These are phyloP conservation scores for Colletotrichum navitas DNA, from an alignment of 2,329 filamentous ascomycete genomes.

Conservation along the genomic window DNA sequence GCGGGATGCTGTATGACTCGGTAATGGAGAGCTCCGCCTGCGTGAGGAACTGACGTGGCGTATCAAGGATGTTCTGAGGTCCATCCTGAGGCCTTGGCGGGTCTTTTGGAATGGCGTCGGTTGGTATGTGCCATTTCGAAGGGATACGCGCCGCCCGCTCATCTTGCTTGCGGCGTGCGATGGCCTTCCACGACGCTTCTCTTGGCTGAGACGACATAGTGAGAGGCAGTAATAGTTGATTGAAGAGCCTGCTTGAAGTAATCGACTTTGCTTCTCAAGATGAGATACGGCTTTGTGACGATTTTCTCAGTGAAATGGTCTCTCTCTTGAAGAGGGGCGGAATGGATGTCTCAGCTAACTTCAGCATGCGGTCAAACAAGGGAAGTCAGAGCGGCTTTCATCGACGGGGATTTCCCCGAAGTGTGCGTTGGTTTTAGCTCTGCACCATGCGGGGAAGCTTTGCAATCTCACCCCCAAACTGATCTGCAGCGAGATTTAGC, in stretches of 20 bases:
- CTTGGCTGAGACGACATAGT: neutral
- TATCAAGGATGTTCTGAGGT: constrained; percentile 26
- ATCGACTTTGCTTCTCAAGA: neutral
- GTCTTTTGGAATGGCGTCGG: constrained; percentile 15
- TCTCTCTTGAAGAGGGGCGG: neutral
- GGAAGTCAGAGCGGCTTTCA: neutral
- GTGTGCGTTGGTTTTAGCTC: neutral
- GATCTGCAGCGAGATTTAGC: neutral
- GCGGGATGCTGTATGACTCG: constrained; percentile 13
- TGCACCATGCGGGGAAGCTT: neutral
- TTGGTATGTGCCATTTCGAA: constrained; percentile 24
- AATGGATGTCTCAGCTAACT: neutral
- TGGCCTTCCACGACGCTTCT: constrained; percentile 27
- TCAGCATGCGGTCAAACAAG: neutral
- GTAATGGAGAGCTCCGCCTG: constrained; percentile 26
- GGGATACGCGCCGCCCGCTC: constrained; percentile 26
- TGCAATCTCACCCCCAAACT: neutral
- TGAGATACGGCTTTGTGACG: too few relatives aligned
- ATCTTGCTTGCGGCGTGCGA: constrained; percentile 31
- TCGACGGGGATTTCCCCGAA: neutral
- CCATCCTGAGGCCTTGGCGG: constrained; percentile 18
- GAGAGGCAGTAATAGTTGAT: rapidly evolving
- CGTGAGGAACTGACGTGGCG: constrained; percentile 22
- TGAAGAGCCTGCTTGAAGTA: neutral
- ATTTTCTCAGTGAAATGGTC: neutral